Evolutionary conservation across 129 eudicot genomes (phyloP), one percentile per base, ranked within the genome.

Genomic region (Lactuca sativa): DNA sequence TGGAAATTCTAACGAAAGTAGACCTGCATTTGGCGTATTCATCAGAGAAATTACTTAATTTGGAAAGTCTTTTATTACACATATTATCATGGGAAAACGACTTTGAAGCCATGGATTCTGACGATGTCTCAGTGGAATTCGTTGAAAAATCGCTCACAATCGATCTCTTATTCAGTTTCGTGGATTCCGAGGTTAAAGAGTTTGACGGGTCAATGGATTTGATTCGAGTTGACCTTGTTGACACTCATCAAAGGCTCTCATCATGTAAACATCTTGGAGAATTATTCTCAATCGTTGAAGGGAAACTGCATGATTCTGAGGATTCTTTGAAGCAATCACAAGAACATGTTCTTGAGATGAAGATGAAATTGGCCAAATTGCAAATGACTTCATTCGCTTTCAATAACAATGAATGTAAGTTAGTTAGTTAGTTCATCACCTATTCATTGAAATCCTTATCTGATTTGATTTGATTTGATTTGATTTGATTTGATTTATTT

Each of bases 261-360:
- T 75, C 81, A 32, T 82, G 72, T 54, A 80, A 74, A 56, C 76
- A 85, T 62, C 71, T 76, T 13, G 76, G 73, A 59, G 93, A 87
- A 71, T 38, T 84, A 69, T 78, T 67, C 70, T 30, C 63, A 18
- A 63, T 76, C 31, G 80, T 83, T 55, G 82, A 79, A 59, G 72
- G 37, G 44, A 90, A 87, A 66, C 54, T 90, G 81, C 82, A 67
- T 6, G 87, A 82, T 75, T 83, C 87, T 7, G 95, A 85, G 71
- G 85, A 82, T n/a, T 83, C 87, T 7, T 56, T 86, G 67, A 90
- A 83, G 84, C 86, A 80, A 57, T 90, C 90, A 73, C 93, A 82
- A 41, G 96, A 87, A 72, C 88, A 82, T 73, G 81, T 86, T 59
- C 76, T 84, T 34, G 96, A 86, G 81, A 80, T 95, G 83, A 87